Evolutionary conservation across 2,329 filamentous ascomycete species (phyloP).

Genomic region (Amauroascus verrucosus): DNA sequence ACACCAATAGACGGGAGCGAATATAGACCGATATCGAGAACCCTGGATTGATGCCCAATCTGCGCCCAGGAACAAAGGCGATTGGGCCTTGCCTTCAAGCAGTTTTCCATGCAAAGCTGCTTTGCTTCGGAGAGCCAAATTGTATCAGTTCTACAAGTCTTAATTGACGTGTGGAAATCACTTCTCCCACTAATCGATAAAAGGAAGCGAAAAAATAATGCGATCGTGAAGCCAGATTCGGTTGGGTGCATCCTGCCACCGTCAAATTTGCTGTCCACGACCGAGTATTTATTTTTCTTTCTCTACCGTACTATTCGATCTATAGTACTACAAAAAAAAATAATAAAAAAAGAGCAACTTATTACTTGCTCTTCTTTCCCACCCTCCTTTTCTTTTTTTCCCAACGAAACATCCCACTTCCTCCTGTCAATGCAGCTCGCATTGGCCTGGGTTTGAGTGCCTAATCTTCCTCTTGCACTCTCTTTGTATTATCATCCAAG

Average conservation of each 20-base stretch:
- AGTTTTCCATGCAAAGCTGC: constrained; percentile 9
- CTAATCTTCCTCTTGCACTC: constrained; percentile 6
- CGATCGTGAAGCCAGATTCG: constrained; percentile 11
- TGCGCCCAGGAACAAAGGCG: constrained; percentile 11
- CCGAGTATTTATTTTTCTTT: constrained; percentile 15
- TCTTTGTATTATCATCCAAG: constrained; percentile 1
- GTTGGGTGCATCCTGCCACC: constrained; percentile 8
- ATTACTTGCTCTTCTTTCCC: constrained; percentile 12
- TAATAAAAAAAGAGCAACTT: constrained; percentile 3
- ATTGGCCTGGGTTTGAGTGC: constrained; percentile 9
- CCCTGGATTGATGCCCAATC: constrained; percentile 16
- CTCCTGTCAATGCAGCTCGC: constrained; percentile 4
- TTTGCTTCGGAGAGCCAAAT: not conserved
- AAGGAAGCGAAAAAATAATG: constrained; percentile 9
- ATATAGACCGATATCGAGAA: constrained; percentile 4
- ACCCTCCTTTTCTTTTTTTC: constrained; percentile 3
- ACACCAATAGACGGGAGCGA: constrained; percentile 10
- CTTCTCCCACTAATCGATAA: not conserved
- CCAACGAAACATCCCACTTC: constrained; percentile 1
- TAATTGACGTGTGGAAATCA: constrained; percentile 12
- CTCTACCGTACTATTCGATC: constrained; percentile 4
- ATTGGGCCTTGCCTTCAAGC: constrained; percentile 12
- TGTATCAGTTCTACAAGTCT: constrained; percentile 7
- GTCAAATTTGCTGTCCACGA: not conserved
- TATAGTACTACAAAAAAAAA: constrained; percentile 7